phyloP scores from a whole-genome alignment of 768 basidiomycete genomes.

The Tylopilus balloui region DNA sequence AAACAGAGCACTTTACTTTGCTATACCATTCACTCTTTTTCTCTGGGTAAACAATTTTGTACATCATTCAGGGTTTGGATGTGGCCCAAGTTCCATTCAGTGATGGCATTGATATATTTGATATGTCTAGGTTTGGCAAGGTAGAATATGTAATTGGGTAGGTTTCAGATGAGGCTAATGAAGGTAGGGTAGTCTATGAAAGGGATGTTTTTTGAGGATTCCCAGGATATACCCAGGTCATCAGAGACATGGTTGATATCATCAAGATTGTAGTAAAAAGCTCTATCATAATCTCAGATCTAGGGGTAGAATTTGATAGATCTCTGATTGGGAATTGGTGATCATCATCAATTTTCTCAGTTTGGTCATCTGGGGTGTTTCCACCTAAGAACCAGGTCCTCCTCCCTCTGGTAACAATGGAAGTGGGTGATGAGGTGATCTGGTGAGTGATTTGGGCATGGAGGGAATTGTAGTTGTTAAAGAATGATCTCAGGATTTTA shows the following conservation, averaged over 20 bases:
- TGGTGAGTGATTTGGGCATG: too few species aligned
- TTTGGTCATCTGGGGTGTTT: too few species aligned
- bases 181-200: not conserved
- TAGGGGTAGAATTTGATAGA: not conserved
- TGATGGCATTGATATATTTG: not conserved
- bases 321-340: not conserved
- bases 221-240: conserved; percentile 11
- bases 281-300: too few species aligned
- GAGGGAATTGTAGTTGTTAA: too few species aligned
- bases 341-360: too few species aligned
- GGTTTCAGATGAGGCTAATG: conserved; percentile 36
- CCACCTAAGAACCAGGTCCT: too few species aligned
- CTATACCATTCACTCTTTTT: too few species aligned
- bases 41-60: too few species aligned
- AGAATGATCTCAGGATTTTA: too few species aligned
- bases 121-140: not conserved
- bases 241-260: conserved; percentile 4
- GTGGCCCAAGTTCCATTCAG: not conserved
- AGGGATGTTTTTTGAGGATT: conserved; percentile 11
- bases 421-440: too few species aligned
- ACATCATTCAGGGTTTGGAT: not conserved
- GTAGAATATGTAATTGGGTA: not conserved
- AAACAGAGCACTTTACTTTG: too few species aligned
- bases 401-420: too few species aligned
- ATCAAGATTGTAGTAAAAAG: not conserved